Conservation (phyloP, 2,329 filamentous ascomycete species). For the Colletotrichum sp. region DNA sequence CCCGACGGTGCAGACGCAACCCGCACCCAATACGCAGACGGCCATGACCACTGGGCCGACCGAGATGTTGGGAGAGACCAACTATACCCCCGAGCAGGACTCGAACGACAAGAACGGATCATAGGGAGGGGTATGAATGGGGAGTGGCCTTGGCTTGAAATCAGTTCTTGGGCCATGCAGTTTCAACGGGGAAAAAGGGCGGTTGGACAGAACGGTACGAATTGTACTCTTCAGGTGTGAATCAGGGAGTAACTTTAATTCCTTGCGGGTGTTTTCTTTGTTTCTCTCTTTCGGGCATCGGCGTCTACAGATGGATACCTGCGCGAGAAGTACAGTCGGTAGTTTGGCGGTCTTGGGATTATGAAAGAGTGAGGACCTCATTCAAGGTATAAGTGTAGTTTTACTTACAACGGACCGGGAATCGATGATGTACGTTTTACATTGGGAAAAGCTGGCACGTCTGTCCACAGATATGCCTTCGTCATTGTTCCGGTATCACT, state of each 20-base stretch:
- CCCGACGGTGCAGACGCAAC: constrained; percentile 63
- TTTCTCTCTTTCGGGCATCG: background rate
- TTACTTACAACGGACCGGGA: background rate
- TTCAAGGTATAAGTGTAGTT: background rate
- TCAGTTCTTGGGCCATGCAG: background rate
- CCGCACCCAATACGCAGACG: constrained; percentile 58
- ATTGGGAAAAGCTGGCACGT: background rate
- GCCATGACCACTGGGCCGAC: constrained; percentile 61
- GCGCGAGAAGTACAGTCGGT: background rate
- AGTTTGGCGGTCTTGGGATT: background rate
- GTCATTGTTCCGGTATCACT: background rate
- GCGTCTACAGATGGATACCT: constrained; percentile 21
- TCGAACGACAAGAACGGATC: constrained; percentile 34
- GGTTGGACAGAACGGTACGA: background rate
- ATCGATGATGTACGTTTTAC: background rate
- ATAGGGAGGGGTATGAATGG: constrained; percentile 25
- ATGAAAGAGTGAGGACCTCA: background rate
- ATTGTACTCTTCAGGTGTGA: constrained; percentile 13
- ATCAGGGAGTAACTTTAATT: background rate
- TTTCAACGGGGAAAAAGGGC: background rate
- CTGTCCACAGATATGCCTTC: background rate
- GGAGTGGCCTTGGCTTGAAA: background rate
- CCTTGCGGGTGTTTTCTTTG: background rate
- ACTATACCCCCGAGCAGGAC: constrained; percentile 70
- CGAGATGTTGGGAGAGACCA: constrained; percentile 71